A percentile compares a stretch with the other conserved stretches of the same genome.
Evolutionary conservation across 768 basidiomycete species (phyloP).

Genomic region (Hirschioporus abietinus): DNA sequence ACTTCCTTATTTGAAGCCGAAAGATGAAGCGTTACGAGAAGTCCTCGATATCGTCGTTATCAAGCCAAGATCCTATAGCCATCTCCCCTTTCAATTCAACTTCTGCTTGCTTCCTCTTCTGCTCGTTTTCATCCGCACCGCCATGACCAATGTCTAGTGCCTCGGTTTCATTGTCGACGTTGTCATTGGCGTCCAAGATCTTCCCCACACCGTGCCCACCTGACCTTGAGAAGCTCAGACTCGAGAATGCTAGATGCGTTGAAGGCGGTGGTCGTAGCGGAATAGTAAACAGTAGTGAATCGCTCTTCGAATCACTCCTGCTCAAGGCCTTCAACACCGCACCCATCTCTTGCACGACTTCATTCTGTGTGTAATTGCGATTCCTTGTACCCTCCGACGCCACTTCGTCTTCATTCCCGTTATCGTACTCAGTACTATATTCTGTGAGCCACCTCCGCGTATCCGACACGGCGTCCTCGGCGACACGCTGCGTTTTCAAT

Average conservation of each 20-base stretch:
- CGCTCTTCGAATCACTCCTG: conserved; percentile 19
- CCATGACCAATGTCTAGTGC: conserved; percentile 30
- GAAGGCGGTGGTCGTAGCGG: conserved; percentile 10
- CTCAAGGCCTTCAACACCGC: conserved; percentile 51
- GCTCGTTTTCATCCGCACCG: conserved; percentile 14
- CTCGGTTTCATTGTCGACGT: conserved; percentile 24
- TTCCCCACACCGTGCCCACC: conserved; percentile 16
- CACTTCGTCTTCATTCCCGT: conserved; percentile 8
- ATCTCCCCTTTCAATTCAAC: conserved; percentile 14
- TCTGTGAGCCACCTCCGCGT: conserved; percentile 53
- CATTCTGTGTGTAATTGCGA: conserved; percentile 27
- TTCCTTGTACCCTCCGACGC: conserved; percentile 6
- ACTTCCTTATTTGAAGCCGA: too few relatives aligned
- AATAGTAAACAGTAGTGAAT: not conserved
- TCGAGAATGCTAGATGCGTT: conserved; percentile 49
- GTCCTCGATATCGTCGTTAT: conserved; percentile 33
- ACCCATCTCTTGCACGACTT: conserved; percentile 54
- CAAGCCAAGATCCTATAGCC: conserved; percentile 24
- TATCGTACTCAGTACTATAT: conserved; percentile 19
- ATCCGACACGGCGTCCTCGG: conserved; percentile 52
- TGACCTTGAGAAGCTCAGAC: conserved; percentile 36
- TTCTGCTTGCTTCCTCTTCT: not conserved
- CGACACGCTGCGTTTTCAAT: conserved; percentile 50
- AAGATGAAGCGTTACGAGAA: conserved; percentile 11
- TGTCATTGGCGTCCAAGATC: conserved; percentile 11